phyloP scores from a whole-genome alignment of 2,329 filamentous ascomycete genomes.

The Cladophialophora chaetospira region DNA sequence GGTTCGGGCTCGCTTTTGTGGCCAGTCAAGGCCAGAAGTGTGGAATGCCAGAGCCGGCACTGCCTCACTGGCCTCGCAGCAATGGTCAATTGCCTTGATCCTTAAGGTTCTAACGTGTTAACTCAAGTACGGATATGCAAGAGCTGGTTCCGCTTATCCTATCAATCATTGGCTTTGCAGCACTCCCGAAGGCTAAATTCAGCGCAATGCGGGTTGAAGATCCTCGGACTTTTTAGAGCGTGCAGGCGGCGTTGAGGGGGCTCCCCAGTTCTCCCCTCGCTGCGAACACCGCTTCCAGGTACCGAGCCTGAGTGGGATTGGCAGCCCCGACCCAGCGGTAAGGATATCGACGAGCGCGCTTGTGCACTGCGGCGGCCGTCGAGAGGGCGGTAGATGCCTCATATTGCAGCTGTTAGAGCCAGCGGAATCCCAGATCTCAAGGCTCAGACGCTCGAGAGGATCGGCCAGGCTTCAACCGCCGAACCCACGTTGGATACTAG shows the following conservation, averaged over 20 bases:
- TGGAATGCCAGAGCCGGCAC: background rate
- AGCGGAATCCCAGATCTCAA: too few species aligned
- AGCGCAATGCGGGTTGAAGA: conserved; percentile 1
- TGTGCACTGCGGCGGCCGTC: background rate
- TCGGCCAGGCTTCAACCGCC: too few species aligned
- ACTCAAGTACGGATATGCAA: background rate
- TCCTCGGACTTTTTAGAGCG: background rate
- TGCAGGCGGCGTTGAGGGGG: background rate
- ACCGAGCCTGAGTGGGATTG: conserved; percentile 9
- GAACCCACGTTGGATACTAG: too few species aligned
- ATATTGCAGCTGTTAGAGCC: too few species aligned
- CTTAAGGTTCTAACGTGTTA: background rate
- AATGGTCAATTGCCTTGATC: background rate
- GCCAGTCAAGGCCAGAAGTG: background rate
- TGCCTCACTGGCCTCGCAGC: conserved; percentile 4
- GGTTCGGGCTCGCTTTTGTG: too few species aligned
- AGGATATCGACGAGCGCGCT: conserved; percentile 4
- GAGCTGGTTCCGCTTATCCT: background rate
- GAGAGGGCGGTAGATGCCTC: too few species aligned
- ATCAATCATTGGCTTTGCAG: background rate
- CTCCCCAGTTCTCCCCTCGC: background rate
- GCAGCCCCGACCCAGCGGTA: conserved; percentile 5
- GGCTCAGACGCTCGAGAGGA: too few species aligned
- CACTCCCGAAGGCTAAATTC: background rate
- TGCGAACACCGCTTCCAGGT: background rate